Percentiles rank a stretch among this genome's conserved stretches.
phyloP scores from a whole-genome alignment of 352 stramenopile genomes.

The Globisporangium irregulare region DNA sequence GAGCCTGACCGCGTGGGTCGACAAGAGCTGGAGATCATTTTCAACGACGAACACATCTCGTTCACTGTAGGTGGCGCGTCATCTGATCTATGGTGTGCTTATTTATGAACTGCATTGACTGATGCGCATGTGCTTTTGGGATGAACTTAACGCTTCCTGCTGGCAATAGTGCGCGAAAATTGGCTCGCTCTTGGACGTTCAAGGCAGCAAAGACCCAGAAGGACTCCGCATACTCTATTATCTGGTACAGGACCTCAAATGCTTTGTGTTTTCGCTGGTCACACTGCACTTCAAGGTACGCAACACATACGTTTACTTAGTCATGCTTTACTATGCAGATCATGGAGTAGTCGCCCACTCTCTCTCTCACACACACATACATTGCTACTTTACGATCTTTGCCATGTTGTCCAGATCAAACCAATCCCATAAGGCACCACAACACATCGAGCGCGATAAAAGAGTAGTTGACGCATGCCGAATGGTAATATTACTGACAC shows the following conservation, averaged over 20 bases:
- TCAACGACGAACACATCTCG: slow-evolving; percentile 95
- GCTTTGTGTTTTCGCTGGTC: slow-evolving; percentile 96
- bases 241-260: slow-evolving; percentile 97
- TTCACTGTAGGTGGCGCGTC: slow-evolving; percentile 80
- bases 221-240: slow-evolving; percentile 96
- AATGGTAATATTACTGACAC: slow-evolving; percentile 6
- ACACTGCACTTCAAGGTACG: slow-evolving; percentile 95
- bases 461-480: background rate
- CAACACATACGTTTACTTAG: background rate
- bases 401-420: slow-evolving; percentile 75
- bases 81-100: background rate
- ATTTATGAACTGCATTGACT: background rate
- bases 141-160: background rate
- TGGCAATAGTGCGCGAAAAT: slow-evolving; percentile 91
- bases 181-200: slow-evolving; percentile 92
- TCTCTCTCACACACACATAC: background rate
- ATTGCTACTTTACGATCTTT: background rate
- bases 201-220: slow-evolving; percentile 95
- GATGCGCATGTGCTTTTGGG: background rate
- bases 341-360: background rate
- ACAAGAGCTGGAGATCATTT: slow-evolving; percentile 96
- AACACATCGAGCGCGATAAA: background rate
- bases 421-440: slow-evolving; percentile 81
- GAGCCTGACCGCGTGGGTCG: slow-evolving; percentile 90
- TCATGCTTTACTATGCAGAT: background rate